A percentile compares a stretch with the other conserved stretches of the same genome.
Evolutionary conservation across 805 yeast species (phyloP).

Genomic region (Cyberlindnera euphorbiae): DNA sequence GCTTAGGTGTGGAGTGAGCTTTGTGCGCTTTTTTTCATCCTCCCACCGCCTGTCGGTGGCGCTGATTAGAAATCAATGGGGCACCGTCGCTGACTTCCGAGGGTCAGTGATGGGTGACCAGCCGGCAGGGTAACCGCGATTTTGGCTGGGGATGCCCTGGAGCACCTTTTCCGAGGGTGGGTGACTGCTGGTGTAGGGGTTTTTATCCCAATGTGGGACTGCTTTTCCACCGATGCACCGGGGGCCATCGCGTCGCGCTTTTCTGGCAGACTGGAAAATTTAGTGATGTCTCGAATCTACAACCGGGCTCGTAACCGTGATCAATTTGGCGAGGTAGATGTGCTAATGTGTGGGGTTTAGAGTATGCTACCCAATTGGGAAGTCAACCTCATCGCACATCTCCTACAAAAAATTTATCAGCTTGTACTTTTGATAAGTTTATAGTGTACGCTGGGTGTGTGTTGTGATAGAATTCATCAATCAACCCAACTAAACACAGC

Average conservation of each 20-base stretch:
- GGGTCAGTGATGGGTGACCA: neutral
- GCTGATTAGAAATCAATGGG: constrained; percentile 18
- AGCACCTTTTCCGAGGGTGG: neutral
- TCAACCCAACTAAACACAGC: constrained; percentile 8
- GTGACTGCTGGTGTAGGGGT: constrained; percentile 15
- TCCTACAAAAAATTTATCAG: constrained; percentile 5
- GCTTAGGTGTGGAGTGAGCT: neutral
- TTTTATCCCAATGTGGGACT: constrained; percentile 4
- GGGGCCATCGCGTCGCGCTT: no score
- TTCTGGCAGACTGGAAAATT: no score
- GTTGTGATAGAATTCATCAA: neutral
- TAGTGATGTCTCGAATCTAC: constrained; percentile 3
- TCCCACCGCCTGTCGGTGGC: constrained; percentile 1
- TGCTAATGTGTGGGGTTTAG: neutral
- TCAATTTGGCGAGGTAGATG: no score
- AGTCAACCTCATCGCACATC: constrained; percentile 5
- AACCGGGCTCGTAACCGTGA: constrained; percentile 6
- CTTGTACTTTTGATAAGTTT: no score
- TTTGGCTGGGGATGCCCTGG: no score
- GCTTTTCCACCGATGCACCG: no score
- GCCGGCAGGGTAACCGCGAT: constrained; percentile 5
- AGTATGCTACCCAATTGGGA: neutral
- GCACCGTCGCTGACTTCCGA: no score
- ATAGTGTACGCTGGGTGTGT: no score
- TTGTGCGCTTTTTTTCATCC: constrained; percentile 5